Evolutionary conservation across 1,284 basidiomycete genomes (phyloP).

Genomic region (Heterobasidion irregulare): DNA sequence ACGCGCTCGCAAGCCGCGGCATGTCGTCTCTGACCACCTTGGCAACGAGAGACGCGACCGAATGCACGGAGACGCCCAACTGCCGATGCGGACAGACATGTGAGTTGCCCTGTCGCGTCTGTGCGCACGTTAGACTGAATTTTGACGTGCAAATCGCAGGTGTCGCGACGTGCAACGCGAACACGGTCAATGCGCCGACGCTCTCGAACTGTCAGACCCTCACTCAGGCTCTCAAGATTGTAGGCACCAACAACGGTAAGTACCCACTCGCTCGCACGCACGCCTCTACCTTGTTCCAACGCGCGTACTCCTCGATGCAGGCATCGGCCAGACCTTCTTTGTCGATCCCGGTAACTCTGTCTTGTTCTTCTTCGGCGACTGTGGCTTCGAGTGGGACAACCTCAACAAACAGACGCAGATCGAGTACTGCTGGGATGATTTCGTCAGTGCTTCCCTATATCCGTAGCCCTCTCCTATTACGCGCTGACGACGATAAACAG

Average conservation of each 20-base stretch:
- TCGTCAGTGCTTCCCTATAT: not conserved
- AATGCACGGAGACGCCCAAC: not conserved
- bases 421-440: conserved; percentile 5
- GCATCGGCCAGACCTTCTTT: conserved; percentile 4
- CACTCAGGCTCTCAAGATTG: not conserved
- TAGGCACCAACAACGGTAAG: conserved; percentile 2
- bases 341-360: conserved; percentile 1
- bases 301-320: not conserved
- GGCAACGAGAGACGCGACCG: not conserved
- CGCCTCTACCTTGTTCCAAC: not conserved
- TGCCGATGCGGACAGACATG: conserved; percentile 2
- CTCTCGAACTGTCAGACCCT: not conserved
- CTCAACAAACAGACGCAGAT: not conserved
- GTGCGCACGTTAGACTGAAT: too few species aligned
- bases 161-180: conserved; percentile 1
- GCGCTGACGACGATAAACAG: too few species aligned
- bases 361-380: conserved; percentile 1
- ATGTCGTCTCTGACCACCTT: not conserved
- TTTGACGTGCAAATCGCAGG: not conserved
- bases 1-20: not conserved
- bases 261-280: not conserved
- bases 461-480: too few species aligned
- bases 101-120: not conserved
- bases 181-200: not conserved
- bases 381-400: conserved; percentile 3